Base-by-base conservation (phyloP, 495 filamentous ascomycete genomes). In the Aspergillus haitiensis region DNA sequence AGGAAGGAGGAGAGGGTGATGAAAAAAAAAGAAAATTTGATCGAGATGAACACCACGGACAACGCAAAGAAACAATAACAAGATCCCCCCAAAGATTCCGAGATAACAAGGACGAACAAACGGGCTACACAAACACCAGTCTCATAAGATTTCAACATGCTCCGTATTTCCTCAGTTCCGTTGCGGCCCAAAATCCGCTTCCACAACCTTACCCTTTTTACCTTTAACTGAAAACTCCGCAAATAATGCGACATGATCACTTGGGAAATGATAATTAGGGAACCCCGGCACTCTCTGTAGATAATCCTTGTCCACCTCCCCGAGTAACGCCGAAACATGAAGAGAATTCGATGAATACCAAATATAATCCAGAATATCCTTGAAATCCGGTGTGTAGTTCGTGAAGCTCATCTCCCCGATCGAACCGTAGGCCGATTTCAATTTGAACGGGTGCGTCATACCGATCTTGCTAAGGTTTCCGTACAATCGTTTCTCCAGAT, bases 231-330 rank as follows among this genome's bases (percentile, higher is more conserved):
- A 82, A 74, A 97, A 97, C 75, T 98, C 91, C 56, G 90, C 88
- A 76, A 92, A 84, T 65, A 98, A 84, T 73, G 92, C 89, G 65
- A 98, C 84, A 75, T 98, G 94, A 73, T 98, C 94, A 72, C 91
- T 94, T 1, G 95, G 95, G 77, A 97, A 97, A 75, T 98, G 94
- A 70, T 89, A 93, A 66, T 98, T 96, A 10, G 94, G 94, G 74
- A 98, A 98, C 0, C 94, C 94, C 4, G 94, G 94, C 6, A 97
- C 92, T 47, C 86, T 82, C 64, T 88, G 86, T 57, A 98, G 86
- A 72, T 98, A 96, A 11, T 94, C 86, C 67, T 85, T 84, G 73
- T 98, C 95, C 10, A 97, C 90, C 39, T 93, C 86, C 7, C 94
- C 95, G 9, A 98, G 89, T 57, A 98, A 73, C 42, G 86, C 89